Base-by-base conservation (phyloP, 139 green algal genomes). In the Dunaliella primolecta region DNA sequence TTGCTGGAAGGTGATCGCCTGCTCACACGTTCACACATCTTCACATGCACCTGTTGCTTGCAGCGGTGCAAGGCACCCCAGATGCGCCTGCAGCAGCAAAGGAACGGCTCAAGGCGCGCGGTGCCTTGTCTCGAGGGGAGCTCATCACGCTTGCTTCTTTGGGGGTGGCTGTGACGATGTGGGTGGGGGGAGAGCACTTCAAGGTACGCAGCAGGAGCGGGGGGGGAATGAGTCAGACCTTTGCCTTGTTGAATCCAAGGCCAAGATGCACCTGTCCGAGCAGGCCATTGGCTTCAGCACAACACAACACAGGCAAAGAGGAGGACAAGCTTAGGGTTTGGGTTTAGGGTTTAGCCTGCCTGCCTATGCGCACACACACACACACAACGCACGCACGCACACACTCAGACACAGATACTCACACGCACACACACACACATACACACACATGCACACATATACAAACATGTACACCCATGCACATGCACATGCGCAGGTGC, bases 131-230 rank as follows among this genome's bases (percentile, higher is more conserved):
- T 21, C 82, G 85, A 29, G 91, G 96, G 33, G 95, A 99, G 90
- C 89, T 84, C 32, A 92, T 98, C 86, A 99, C 98, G 95, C 81
- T 96, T 1, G 92, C 35, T 25, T 95, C 94, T 34, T 97, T 99
- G 91, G 89, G 84, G 2, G 77, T 89, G 27, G 97, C 97, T 0
- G 93, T 99, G 11, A 87, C 90, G 24, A 90, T 99, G 36, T 99
- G 97, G 97, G 91, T 99, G 38, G 57, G 84, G 80, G 78, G 30
- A 0, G 34, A 78, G 83, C 24, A 33, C 30, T 64, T 64, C 46
- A 64, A 64, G 46, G 46, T 64, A 15, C 7, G 46, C n/a, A n/a
- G n/a, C n/a, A n/a, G n/a, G n/a, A n/a, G n/a, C n/a, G n/a, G n/a
- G n/a, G n/a, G n/a, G n/a, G n/a, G n/a, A n/a, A n/a, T n/a, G n/a